A percentile compares a stretch with the other conserved stretches of the same genome.
Conservation (phyloP, 2,329 filamentous ascomycete species). For the Xylariales sp. region DNA sequence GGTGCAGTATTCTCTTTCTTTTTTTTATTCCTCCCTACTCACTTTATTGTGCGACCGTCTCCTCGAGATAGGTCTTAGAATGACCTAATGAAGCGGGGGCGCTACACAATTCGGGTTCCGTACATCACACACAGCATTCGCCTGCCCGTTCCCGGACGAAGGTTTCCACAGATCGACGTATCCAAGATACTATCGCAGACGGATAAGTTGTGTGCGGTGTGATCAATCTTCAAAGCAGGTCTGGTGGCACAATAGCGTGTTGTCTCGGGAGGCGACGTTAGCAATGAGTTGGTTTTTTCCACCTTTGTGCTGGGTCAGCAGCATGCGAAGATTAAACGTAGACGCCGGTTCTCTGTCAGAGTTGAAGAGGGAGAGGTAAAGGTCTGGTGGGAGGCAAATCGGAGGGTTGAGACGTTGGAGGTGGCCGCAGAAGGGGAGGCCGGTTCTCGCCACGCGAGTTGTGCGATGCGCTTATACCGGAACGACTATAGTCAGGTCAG, state of each 20-base stretch:
- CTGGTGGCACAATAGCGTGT: constrained; percentile 19
- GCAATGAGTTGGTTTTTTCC: constrained; percentile 1
- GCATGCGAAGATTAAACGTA: too few relatives aligned
- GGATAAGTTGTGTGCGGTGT: constrained; percentile 14
- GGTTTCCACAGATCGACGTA: constrained; percentile 20
- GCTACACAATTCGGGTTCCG: constrained; percentile 35
- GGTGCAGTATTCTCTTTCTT: too few relatives aligned
- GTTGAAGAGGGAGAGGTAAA: constrained; percentile 5
- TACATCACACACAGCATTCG: constrained; percentile 37
- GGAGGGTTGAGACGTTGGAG: constrained; percentile 7
- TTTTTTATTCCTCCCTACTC: too few relatives aligned
- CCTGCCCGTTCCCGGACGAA: constrained; percentile 32
- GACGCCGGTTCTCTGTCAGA: too few relatives aligned
- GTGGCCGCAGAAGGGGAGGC: constrained; percentile 20
- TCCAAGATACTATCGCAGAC: constrained; percentile 12
- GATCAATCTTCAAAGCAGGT: constrained; percentile 15
- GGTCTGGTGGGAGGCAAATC: constrained; percentile 3
- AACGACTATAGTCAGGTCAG: constrained; percentile 24
- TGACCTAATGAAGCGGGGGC: constrained; percentile 32
- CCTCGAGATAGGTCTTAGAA: constrained; percentile 28
- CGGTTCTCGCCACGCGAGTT: constrained; percentile 23
- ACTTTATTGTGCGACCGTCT: constrained; percentile 24
- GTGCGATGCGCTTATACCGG: constrained; percentile 21
- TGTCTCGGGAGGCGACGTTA: constrained; percentile 8
- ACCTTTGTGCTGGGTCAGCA: constrained; percentile 2